phyloP scores from a whole-genome alignment of 2,329 filamentous ascomycete genomes.

The Boeremia exigua region DNA sequence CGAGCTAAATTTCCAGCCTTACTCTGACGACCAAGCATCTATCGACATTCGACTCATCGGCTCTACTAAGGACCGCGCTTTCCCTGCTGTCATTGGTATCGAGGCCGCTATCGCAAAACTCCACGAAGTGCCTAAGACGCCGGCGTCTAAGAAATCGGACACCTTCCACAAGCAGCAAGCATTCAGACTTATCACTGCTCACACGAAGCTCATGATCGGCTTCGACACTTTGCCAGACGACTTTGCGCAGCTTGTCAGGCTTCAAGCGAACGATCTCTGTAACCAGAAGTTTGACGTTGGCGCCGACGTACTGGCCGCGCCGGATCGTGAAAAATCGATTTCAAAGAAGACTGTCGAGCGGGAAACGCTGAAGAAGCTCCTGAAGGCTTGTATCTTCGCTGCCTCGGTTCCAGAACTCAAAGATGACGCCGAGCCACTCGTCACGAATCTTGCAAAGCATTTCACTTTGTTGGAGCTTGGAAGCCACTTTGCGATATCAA shows the following conservation, averaged over 20 bases:
- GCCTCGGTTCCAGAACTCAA: conserved; percentile 82
- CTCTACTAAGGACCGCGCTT: conserved; percentile 85
- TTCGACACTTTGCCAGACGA: conserved; percentile 89
- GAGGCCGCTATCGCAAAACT: conserved; percentile 89
- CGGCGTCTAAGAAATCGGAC: conserved; percentile 71
- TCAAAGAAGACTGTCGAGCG: conserved; percentile 88
- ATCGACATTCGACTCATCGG: conserved; percentile 90
- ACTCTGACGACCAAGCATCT: conserved; percentile 84
- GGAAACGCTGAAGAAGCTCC: conserved; percentile 77
- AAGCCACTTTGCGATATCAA: conserved; percentile 78
- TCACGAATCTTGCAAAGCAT: conserved; percentile 84
- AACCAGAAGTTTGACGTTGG: conserved; percentile 74
- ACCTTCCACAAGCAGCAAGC: conserved; percentile 92
- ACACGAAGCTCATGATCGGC: conserved; percentile 89
- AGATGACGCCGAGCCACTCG: conserved; percentile 74
- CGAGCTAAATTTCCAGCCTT: conserved; percentile 81
- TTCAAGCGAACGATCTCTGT: conserved; percentile 87
- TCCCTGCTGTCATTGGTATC: conserved; percentile 84
- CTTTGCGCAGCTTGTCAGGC: conserved; percentile 78
- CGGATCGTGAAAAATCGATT: conserved; percentile 81
- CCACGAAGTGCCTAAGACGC: conserved; percentile 74
- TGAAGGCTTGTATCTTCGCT: conserved; percentile 88
- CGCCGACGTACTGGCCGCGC: conserved; percentile 72
- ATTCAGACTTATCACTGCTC: conserved; percentile 82
- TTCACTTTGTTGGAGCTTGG: conserved; percentile 91